A percentile compares a stretch with the other conserved stretches of the same genome.
These are phyloP conservation scores for Pythium brassicae DNA, from an alignment of 352 stramenopile species.

Conservation along the genomic window DNA sequence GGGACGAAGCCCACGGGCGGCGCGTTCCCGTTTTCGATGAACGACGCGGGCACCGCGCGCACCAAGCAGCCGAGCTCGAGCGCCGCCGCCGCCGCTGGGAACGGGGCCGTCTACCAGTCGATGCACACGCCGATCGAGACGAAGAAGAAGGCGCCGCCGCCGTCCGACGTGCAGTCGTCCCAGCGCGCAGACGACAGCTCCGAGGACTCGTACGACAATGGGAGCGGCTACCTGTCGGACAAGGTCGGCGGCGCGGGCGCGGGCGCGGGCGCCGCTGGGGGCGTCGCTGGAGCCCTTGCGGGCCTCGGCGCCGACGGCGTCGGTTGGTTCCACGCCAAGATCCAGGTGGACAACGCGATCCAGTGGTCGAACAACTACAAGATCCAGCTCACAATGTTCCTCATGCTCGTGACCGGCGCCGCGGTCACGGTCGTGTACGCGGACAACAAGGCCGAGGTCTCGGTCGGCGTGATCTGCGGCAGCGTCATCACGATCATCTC, in stretches of 20 bases:
- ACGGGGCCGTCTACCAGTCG: constrained; percentile 28
- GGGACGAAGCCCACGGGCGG: background rate
- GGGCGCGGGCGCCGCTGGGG: too few species aligned
- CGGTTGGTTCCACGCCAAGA: constrained; percentile 86
- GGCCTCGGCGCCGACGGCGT: constrained; percentile 48
- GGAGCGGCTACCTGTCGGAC: constrained; percentile 62
- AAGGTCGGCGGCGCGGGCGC: too few species aligned
- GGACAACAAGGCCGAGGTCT: constrained; percentile 45
- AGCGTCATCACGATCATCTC: constrained; percentile 77
- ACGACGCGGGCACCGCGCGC: constrained; percentile 7
- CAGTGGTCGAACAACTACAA: constrained; percentile 89
- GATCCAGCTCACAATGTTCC: constrained; percentile 77
- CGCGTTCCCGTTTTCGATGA: constrained; percentile 12
- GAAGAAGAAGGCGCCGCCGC: constrained; percentile 23
- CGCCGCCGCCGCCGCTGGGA: background rate
- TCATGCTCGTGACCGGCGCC: constrained; percentile 56
- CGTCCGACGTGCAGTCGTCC: constrained; percentile 8
- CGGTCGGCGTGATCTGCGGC: constrained; percentile 68
- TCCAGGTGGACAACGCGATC: constrained; percentile 80
- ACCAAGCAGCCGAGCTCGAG: background rate
- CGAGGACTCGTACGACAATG: constrained; percentile 70
- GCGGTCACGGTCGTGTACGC: constrained; percentile 56
- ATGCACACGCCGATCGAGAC: constrained; percentile 55
- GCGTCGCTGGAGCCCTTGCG: constrained; percentile 7
- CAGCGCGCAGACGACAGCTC: constrained; percentile 63